These are phyloP conservation scores for Podospora australis DNA, from an alignment of 495 filamentous ascomycete species.

Conservation along the genomic window DNA sequence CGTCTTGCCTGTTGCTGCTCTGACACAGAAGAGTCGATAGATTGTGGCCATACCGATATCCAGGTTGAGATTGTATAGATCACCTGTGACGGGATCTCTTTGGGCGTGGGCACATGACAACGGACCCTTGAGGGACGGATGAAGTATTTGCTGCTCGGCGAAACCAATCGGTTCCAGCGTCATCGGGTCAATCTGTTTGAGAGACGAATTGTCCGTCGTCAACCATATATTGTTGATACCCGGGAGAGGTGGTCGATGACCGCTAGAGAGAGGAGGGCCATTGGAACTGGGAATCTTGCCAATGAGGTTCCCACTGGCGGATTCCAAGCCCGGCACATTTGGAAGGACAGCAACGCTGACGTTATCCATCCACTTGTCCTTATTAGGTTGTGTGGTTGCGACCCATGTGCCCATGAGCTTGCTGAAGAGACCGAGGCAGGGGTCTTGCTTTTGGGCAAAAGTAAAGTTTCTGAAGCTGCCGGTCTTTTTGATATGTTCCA, in stretches of 20 bases:
- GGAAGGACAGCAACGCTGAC: constrained; percentile 54
- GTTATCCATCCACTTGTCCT: constrained; percentile 17
- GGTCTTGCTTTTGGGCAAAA: constrained; percentile 62
- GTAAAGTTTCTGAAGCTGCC: constrained; percentile 42
- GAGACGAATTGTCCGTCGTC: constrained; percentile 47
- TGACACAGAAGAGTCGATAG: constrained; percentile 63
- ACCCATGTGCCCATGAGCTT: constrained; percentile 46
- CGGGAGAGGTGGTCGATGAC: not conserved
- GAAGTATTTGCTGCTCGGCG: constrained; percentile 49
- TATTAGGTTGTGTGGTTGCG: not conserved
- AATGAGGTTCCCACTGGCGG: not conserved
- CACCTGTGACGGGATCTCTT: constrained; percentile 63
- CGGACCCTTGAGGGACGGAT: constrained; percentile 59
- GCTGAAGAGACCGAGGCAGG: constrained; percentile 59
- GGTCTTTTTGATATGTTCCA: constrained; percentile 47
- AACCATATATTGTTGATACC: not conserved
- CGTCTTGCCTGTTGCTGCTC: constrained; percentile 53
- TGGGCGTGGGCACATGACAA: constrained; percentile 61
- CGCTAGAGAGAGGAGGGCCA: not conserved
- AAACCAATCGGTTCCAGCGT: constrained; percentile 65
- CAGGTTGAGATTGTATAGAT: constrained; percentile 75
- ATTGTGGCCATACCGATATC: constrained; percentile 29
- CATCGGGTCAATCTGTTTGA: constrained; percentile 58
- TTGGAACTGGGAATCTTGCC: not conserved
- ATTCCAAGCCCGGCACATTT: not conserved